Conservation (phyloP, 331 rosid genomes). For the Rhamnella rubrinervis region DNA sequence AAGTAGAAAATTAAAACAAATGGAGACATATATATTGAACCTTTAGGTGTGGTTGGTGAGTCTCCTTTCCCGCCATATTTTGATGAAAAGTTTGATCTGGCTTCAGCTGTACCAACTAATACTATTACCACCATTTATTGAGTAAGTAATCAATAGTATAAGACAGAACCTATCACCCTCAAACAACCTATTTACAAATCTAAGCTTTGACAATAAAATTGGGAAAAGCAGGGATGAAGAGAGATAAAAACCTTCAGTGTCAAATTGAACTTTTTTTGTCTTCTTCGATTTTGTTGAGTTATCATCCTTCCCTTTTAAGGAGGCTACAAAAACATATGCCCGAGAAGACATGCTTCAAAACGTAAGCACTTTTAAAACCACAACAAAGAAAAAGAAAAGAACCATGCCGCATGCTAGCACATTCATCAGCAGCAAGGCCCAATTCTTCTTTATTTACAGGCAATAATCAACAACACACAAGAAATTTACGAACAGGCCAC, state of each 20-base stretch:
- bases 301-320: slow-evolving; percentile 73
- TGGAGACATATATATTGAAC: slow-evolving; percentile 15
- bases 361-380: neutral
- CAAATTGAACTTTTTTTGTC: slow-evolving; percentile 76
- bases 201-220: neutral
- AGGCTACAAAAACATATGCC: slow-evolving; percentile 27
- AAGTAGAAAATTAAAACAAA: slow-evolving; percentile 17
- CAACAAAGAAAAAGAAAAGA: neutral
- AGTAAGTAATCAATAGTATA: neutral
- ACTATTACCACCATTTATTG: slow-evolving; percentile 16
- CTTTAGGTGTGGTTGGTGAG: slow-evolving; percentile 30
- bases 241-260: slow-evolving; percentile 51
- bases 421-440: neutral
- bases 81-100: slow-evolving; percentile 26
- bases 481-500: too few relatives aligned
- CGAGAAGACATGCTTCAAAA: slow-evolving; percentile 11
- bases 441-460: neutral
- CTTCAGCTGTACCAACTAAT: slow-evolving; percentile 36
- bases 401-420: neutral
- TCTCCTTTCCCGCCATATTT: slow-evolving; percentile 46
- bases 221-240: neutral
- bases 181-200: neutral
- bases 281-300: slow-evolving; percentile 57
- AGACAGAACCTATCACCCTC: neutral
- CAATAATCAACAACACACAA: neutral